phyloP scores from a whole-genome alignment of 2,329 filamentous ascomycete species.

The Eurotiales sp. region DNA sequence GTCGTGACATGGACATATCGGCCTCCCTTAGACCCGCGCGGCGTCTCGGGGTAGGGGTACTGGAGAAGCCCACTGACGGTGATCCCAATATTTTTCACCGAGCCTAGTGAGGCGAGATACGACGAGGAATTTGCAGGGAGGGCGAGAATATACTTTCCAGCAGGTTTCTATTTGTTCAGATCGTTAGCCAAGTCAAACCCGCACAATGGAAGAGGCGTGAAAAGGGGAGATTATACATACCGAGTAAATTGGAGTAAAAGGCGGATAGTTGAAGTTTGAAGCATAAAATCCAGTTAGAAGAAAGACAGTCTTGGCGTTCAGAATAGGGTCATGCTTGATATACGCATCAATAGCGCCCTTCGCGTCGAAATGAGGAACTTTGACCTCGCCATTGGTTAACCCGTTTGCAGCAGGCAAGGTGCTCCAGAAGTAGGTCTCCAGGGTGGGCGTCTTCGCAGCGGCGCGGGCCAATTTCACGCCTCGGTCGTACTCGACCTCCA shows the following conservation, averaged over 20 bases:
- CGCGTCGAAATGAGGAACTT: slow-evolving; percentile 9
- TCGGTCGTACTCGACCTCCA: slow-evolving; percentile 3
- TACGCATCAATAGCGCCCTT: slow-evolving; percentile 9
- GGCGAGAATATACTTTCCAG: neutral
- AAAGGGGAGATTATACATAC: neutral
- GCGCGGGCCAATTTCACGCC: slow-evolving; percentile 54
- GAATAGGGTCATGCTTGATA: neutral
- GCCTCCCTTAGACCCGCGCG: neutral
- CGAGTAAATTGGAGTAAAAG: slow-evolving; percentile 8
- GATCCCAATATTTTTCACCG: slow-evolving; percentile 3
- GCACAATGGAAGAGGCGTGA: neutral
- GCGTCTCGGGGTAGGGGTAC: neutral
- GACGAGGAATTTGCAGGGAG: neutral
- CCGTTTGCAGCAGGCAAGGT: slow-evolving; percentile 47
- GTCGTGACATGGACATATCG: slow-evolving; percentile 9
- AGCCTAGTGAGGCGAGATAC: slow-evolving; percentile 1
- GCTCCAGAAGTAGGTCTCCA: slow-evolving; percentile 48
- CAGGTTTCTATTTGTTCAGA: slow-evolving; percentile 3
- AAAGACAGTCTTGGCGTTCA: slow-evolving; percentile 7
- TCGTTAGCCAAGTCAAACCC: neutral
- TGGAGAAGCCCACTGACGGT: slow-evolving; percentile 2
- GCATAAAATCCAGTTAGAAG: slow-evolving; percentile 10
- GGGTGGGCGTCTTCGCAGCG: slow-evolving; percentile 33
- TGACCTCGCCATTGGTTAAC: slow-evolving; percentile 38
- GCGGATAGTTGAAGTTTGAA: slow-evolving; percentile 2